Base-by-base conservation (phyloP, 306 rosid species). In the Glycine latifolia region DNA sequence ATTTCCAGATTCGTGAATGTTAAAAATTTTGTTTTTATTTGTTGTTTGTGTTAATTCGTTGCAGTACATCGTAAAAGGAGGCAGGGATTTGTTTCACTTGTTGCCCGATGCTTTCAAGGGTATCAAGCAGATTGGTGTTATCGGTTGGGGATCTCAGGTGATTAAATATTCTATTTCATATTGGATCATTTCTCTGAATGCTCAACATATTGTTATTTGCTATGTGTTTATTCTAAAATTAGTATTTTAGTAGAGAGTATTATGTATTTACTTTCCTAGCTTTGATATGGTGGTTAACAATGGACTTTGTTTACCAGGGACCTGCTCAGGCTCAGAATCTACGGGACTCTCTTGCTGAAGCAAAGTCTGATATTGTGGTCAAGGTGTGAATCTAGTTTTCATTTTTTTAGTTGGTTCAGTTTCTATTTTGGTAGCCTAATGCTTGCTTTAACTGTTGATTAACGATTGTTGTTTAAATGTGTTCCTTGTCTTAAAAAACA, bases 61-160 rank as follows among this genome's bases (percentile, higher is more conserved):
- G 71, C 76, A 95, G 99, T 90, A 75, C 46, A 95, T 95, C 50
- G 98, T 95, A 17, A 89, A 69, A 87, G 99, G 99, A 69, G 99
- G 99, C 17, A 90, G 99, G 53, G 91, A 95, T 88, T 85, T 95
- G 88, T 95, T 95, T 82, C 94, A 78, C 83, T 77, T 93, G 86
- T 87, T 95, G 86, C 97, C 93, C 0, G 99, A 92, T 75, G 92
- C 99, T 14, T 88, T 95, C 85, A 95, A 93, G 91, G 98, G 97
- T 15, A 91, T 95, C 81, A 93, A 90, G 89, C 91, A 95, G 89
- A 95, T 95, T 83, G 99, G 99, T 82, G 99, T 95, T 46, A 93
- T 95, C 39, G 99, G 99, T 63, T 95, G 99, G 99, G 99, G 99
- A 75, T 95, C 99, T 2, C 99, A 95, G 99, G 99, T 95, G 35